Conservation (phyloP, 1,284 basidiomycete genomes). For the Volvariella surrecta region DNA sequence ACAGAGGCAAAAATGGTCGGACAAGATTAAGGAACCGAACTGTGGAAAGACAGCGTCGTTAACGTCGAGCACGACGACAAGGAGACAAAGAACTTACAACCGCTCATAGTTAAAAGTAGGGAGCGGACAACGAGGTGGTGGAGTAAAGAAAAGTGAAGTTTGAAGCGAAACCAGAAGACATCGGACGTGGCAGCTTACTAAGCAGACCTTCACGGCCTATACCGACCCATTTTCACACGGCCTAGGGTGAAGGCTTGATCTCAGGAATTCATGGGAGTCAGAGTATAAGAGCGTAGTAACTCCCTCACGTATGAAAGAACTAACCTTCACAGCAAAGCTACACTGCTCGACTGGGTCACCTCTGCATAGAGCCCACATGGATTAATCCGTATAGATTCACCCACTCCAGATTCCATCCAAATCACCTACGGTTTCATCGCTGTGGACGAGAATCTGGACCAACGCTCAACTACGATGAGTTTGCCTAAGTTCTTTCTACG, state of each 20-base stretch:
- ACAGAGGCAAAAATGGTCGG: conserved; percentile 87
- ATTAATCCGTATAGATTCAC: conserved; percentile 19
- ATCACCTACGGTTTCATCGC: too few species aligned
- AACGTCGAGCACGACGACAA: background rate
- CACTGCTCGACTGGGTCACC: conserved; percentile 9
- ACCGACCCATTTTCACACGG: too few species aligned
- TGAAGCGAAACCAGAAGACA: conserved; percentile 7
- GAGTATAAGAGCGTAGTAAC: too few species aligned
- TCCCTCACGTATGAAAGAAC: conserved; percentile 6
- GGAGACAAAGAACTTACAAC: conserved; percentile 26
- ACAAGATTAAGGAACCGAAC: conserved; percentile 96
- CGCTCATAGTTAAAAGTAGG: conserved; percentile 31
- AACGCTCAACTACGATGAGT: too few species aligned
- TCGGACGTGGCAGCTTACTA: conserved; percentile 29
- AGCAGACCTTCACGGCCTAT: too few species aligned
- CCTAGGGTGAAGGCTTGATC: background rate
- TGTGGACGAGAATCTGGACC: too few species aligned
- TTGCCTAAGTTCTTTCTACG: too few species aligned
- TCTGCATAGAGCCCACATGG: conserved; percentile 19
- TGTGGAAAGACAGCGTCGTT: conserved; percentile 18
- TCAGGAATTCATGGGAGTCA: background rate
- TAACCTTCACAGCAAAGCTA: background rate
- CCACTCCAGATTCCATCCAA: conserved; percentile 18
- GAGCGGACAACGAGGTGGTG: conserved; percentile 14
- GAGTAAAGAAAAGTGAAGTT: conserved; percentile 8